These are phyloP conservation scores for Cucurbita moschata DNA, from an alignment of 306 rosid species.

Conservation along the genomic window DNA sequence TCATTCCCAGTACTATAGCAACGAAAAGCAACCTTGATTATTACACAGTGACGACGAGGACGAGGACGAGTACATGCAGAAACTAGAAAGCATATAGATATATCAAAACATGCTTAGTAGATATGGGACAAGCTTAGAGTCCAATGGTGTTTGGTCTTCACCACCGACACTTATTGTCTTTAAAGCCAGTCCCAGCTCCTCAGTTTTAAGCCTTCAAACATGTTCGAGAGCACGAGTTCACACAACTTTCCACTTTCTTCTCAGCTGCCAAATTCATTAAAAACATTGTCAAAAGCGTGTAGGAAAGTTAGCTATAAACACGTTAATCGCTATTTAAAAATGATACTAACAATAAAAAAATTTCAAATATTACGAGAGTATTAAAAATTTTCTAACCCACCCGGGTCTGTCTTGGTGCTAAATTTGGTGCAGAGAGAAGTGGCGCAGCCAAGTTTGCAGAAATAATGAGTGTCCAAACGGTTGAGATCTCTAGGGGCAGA, in stretches of 20 bases:
- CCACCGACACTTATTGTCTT: background rate
- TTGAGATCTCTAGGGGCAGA: background rate
- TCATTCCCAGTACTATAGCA: background rate
- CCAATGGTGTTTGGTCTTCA: background rate
- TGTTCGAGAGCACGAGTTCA: conserved; percentile 24
- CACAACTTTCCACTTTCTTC: conserved; percentile 28
- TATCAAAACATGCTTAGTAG: background rate
- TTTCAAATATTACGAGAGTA: background rate
- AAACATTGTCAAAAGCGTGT: background rate
- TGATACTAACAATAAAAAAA: too few species aligned
- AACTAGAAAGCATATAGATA: background rate
- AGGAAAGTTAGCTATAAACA: background rate
- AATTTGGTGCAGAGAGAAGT: conserved; percentile 21
- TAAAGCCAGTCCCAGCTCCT: background rate
- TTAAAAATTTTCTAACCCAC: conserved; percentile 10
- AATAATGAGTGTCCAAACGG: background rate
- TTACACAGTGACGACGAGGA: background rate
- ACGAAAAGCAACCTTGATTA: background rate
- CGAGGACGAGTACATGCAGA: background rate
- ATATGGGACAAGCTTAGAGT: background rate
- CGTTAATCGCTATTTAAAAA: too few species aligned
- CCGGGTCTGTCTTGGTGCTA: conserved; percentile 24
- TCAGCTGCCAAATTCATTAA: conserved; percentile 5
- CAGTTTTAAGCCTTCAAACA: background rate
- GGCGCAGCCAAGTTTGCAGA: conserved; percentile 35